Percentiles rank a stretch among this genome's conserved stretches.
These are phyloP conservation scores for Symbiodinium natans DNA, from an alignment of 73 alveolate genomes.

Conservation along the genomic window DNA sequence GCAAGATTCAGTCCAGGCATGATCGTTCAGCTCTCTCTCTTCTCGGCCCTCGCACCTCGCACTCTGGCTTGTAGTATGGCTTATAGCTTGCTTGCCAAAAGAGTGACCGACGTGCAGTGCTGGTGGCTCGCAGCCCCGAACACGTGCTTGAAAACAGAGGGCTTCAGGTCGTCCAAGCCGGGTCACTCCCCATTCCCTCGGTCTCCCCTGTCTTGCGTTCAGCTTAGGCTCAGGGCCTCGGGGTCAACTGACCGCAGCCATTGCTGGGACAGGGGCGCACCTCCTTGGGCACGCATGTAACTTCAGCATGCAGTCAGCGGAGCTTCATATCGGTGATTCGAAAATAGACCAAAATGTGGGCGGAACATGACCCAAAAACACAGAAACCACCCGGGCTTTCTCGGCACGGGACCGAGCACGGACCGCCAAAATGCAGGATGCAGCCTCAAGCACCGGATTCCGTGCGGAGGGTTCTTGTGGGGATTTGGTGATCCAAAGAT, in stretches of 20 bases:
- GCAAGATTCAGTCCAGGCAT: neutral
- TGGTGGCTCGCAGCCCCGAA: no score
- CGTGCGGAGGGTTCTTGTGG: neutral
- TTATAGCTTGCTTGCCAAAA: no score
- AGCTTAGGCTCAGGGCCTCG: slow-evolving; percentile 16
- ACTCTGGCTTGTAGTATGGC: neutral
- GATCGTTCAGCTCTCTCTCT: neutral
- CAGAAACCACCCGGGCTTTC: no score
- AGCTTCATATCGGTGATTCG: no score
- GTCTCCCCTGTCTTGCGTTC: neutral
- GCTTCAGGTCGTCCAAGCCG: no score
- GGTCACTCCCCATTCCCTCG: no score
- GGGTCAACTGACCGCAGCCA: slow-evolving; percentile 63
- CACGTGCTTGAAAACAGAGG: no score
- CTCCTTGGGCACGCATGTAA: slow-evolving; percentile 2
- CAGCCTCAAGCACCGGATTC: slow-evolving; percentile 21
- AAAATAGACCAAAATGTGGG: no score
- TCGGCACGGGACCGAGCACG: slow-evolving; percentile 29
- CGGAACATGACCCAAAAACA: no score
- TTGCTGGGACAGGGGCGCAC: slow-evolving; percentile 64
- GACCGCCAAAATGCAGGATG: slow-evolving; percentile 84
- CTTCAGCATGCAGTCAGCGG: no score
- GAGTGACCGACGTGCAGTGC: no score
- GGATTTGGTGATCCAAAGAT: neutral
- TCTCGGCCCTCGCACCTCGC: neutral